Percentiles rank a stretch among this genome's conserved stretches.
Conservation (phyloP, 2,329 filamentous ascomycete species). For the Pleomassaria siparia region DNA sequence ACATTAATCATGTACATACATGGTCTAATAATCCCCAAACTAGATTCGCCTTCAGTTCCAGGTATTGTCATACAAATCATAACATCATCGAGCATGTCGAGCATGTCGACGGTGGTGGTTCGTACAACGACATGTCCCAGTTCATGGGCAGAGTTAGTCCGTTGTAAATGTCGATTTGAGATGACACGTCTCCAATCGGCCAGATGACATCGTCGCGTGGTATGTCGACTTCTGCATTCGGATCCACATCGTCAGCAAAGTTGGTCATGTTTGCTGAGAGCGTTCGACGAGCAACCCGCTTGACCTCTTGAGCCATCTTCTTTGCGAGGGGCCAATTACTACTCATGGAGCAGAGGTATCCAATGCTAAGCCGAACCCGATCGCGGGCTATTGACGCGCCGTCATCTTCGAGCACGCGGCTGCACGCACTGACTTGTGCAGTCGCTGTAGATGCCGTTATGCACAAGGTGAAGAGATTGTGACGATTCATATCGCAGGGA, state of each 20-base stretch:
- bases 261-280: slow-evolving; percentile 29
- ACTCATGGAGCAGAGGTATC: slow-evolving; percentile 67
- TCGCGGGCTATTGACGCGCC: slow-evolving; percentile 68
- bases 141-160: slow-evolving; percentile 28
- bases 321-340: slow-evolving; percentile 71
- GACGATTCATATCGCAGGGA: slow-evolving; percentile 69
- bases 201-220: slow-evolving; percentile 32
- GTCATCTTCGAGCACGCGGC: slow-evolving; percentile 48
- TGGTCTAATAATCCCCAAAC: too few relatives aligned
- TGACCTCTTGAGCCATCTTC: slow-evolving; percentile 71
- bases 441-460: slow-evolving; percentile 31
- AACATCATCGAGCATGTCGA: not conserved
- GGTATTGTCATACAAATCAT: not conserved
- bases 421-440: slow-evolving; percentile 64
- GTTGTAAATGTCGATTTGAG: slow-evolving; percentile 36
- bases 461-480: slow-evolving; percentile 51
- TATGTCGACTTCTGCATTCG: slow-evolving; percentile 25
- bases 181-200: slow-evolving; percentile 26
- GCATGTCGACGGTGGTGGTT: not conserved
- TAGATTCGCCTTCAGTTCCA: too few relatives aligned
- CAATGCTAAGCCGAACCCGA: slow-evolving; percentile 76
- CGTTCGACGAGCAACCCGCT: slow-evolving; percentile 71
- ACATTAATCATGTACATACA: too few relatives aligned
- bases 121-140: slow-evolving; percentile 19
- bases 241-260: slow-evolving; percentile 9